phyloP scores from a whole-genome alignment of 73 alveolate species.

The Tetrahymena malaccensis region DNA sequence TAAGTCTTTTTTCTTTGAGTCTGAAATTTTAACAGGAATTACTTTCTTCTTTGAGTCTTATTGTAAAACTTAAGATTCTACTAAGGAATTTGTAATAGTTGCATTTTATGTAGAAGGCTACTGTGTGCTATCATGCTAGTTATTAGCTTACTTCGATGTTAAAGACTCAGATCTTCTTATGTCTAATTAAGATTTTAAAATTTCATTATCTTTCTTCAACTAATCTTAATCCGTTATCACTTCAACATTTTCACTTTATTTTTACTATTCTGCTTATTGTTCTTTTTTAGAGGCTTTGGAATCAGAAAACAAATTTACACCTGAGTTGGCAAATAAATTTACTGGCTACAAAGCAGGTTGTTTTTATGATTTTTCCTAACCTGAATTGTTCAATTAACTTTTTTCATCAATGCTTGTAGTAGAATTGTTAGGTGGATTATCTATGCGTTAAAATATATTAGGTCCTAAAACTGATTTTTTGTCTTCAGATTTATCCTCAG shows the following conservation, averaged over 20 bases:
- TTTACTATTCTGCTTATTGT: neutral
- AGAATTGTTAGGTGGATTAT: neutral
- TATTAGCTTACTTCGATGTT: neutral
- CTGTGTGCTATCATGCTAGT: neutral
- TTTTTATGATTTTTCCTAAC: neutral
- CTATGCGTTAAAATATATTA: neutral
- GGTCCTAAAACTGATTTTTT: neutral
- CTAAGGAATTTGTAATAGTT: neutral
- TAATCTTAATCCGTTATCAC: neutral
- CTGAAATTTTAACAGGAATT: neutral
- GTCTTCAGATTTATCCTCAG: neutral
- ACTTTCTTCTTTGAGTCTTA: neutral
- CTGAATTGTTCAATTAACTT: too few species aligned
- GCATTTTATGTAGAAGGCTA: neutral
- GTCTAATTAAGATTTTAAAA: neutral
- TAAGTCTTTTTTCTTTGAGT: neutral
- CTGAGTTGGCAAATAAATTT: neutral
- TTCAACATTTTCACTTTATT: neutral
- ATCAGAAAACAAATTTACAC: neutral
- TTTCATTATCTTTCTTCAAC: neutral
- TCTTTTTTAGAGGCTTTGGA: neutral
- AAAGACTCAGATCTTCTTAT: neutral
- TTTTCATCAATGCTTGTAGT: neutral
- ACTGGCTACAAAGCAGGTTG: neutral
- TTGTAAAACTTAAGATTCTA: neutral